Evolutionary conservation across 441 rosid species (phyloP).

Genomic region (Syzygium syzygioides): DNA sequence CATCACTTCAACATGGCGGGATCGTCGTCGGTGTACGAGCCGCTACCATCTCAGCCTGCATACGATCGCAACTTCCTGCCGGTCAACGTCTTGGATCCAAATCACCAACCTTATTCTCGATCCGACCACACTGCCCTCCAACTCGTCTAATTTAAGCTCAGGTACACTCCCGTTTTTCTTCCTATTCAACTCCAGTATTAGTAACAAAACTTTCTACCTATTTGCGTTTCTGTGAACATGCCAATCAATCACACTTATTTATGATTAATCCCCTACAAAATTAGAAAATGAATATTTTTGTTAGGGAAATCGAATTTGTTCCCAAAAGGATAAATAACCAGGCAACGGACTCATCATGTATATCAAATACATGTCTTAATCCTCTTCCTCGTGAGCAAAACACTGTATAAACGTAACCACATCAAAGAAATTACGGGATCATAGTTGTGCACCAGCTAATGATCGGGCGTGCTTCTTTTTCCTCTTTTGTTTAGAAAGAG

Average conservation of each 20-base stretch:
- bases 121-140: constrained; percentile 64
- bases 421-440: background rate
- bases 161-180: background rate
- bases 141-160: constrained; percentile 43
- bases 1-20: constrained; percentile 21
- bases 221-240: background rate
- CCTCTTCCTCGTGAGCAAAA: background rate
- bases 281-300: background rate
- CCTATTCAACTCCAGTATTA: background rate
- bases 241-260: background rate
- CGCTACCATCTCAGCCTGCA: constrained; percentile 27
- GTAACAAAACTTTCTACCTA: background rate
- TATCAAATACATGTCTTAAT: background rate
- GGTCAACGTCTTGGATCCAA: constrained; percentile 58
- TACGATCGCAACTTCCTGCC: constrained; percentile 52
- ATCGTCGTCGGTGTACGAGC: constrained; percentile 31
- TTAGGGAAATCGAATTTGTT: background rate
- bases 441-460: background rate
- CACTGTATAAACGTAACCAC: background rate
- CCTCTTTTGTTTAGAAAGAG: background rate
- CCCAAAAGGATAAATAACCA: background rate
- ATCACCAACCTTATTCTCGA: constrained; percentile 47
- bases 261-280: background rate
- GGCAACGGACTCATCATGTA: background rate
- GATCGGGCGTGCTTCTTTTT: no score